Base-by-base conservation (phyloP, 441 rosid genomes). In the Flueggea neowawraea region DNA sequence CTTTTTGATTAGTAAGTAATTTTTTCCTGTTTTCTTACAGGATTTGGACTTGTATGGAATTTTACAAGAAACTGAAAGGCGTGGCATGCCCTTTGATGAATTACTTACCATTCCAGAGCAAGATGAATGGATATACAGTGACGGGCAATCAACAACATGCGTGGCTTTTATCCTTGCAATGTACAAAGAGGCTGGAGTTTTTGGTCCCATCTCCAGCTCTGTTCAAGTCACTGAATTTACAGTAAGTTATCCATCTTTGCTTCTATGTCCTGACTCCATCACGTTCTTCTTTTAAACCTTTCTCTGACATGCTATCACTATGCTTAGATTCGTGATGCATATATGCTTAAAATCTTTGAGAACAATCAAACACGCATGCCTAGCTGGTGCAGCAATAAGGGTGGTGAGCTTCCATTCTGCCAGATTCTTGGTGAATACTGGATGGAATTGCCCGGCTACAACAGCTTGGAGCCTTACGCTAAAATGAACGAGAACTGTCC, bases 191-290 rank as follows among this genome's bases (percentile, higher is more conserved):
- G 96, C 98, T 64, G 97, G 98, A 71, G 78, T 89, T 12, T 86
- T 95, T 28, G 86, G 80, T 67, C 87, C 87, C 36, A 45, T 79
- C 50, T 72, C 91, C 36, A 74, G 80, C 82, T 78, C 86, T 45
- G 71, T 95, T 72, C 98, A 91, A 89, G 97, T 91, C 36, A 91
- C 99, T 16, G 97, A 95, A 65, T 95, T 95, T 78, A 91, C 97
- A 3, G 97, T 79, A 69, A 79, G 95, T 75, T 56, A 36, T 59
- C 17, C 6, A 16, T 51, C 31, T 53, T 54, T 6, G 9, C 16
- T 13, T 15, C 41, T 62, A 32, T 57, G 12, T 45, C 33, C 13
- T 5, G 49, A 60, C 7, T 12, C 48, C 6, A 56, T 60, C 13
- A 33, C 48, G 11, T 16, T 4, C 14, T 15, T 33, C 11, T 17